phyloP scores from a whole-genome alignment of 164 flowering plant genomes.

The Stephania japonica region DNA sequence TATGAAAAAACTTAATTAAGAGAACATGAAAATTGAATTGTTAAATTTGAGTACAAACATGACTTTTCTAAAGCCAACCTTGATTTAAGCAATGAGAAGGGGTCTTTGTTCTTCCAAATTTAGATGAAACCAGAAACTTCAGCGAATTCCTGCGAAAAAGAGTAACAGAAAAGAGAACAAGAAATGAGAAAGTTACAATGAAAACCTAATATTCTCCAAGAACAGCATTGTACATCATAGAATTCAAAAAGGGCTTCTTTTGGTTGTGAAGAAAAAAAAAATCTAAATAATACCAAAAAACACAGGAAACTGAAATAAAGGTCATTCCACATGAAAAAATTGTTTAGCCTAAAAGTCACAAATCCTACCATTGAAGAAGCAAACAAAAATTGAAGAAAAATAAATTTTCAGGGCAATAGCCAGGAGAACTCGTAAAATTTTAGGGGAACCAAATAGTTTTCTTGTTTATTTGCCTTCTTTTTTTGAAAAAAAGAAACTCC shows the following conservation, averaged over 20 bases:
- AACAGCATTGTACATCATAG: not conserved
- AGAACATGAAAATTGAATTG: not conserved
- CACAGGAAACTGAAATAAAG: too few species aligned
- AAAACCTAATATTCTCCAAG: not conserved
- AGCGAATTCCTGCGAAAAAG: slow-evolving; percentile 13
- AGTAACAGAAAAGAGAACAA: not conserved
- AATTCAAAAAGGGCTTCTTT: too few species aligned
- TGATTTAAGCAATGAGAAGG: not conserved
- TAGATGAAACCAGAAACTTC: not conserved
- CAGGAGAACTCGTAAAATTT: not conserved
- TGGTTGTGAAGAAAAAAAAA: too few species aligned
- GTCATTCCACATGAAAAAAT: not conserved
- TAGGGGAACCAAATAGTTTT: not conserved
- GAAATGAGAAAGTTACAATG: not conserved
- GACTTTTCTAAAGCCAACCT: not conserved
- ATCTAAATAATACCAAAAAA: not conserved
- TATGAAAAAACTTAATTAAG: too few species aligned
- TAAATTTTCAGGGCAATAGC: not conserved
- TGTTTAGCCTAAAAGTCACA: not conserved
- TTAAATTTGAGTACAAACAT: not conserved
- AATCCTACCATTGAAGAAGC: not conserved
- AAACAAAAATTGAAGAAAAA: not conserved
- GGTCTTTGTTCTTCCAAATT: not conserved
- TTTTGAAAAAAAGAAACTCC: not conserved
- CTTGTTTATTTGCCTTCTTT: not conserved